Conservation (phyloP, 352 stramenopile genomes). For the Pythium dissimile region DNA sequence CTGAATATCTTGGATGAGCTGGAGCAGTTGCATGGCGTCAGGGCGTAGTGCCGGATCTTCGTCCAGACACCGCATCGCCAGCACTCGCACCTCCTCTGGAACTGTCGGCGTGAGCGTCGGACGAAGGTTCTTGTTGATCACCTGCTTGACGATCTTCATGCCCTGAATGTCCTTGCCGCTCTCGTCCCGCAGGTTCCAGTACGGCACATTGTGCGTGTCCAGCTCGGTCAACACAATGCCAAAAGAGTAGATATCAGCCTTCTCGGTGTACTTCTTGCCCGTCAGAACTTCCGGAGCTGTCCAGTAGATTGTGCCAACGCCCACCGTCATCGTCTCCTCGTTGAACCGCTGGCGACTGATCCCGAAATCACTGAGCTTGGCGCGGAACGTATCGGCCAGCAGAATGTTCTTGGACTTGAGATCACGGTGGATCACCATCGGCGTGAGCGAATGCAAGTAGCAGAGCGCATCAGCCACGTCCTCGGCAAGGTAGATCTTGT, state of each 20-base stretch:
- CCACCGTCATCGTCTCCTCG: slow-evolving; percentile 79
- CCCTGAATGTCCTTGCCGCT: slow-evolving; percentile 70
- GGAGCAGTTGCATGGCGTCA: slow-evolving; percentile 61
- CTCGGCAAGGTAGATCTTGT: slow-evolving; percentile 72
- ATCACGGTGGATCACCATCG: slow-evolving; percentile 69
- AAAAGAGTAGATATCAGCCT: slow-evolving; percentile 84
- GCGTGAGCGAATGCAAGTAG: slow-evolving; percentile 69
- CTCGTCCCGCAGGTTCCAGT: slow-evolving; percentile 74
- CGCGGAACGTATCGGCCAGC: slow-evolving; percentile 51
- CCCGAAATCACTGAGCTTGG: slow-evolving; percentile 76
- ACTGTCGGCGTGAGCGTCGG: slow-evolving; percentile 55
- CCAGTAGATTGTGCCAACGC: slow-evolving; percentile 83
- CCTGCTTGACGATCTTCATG: slow-evolving; percentile 85
- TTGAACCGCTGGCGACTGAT: slow-evolving; percentile 75
- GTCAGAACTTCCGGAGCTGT: slow-evolving; percentile 79
- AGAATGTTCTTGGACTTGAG: slow-evolving; percentile 78
- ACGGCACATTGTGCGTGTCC: slow-evolving; percentile 74
- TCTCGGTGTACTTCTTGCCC: slow-evolving; percentile 83
- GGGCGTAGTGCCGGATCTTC: slow-evolving; percentile 63
- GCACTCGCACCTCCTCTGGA: slow-evolving; percentile 50
- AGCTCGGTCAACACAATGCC: slow-evolving; percentile 80
- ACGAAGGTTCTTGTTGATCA: slow-evolving; percentile 66
- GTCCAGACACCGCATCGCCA: slow-evolving; percentile 65
- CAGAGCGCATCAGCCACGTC: slow-evolving; percentile 67
- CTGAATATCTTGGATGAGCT: slow-evolving; percentile 41